Percentiles rank a stretch among this genome's conserved stretches.
Conservation (phyloP, 108 stramenopile species). For the Poteriospumella lacustris region DNA sequence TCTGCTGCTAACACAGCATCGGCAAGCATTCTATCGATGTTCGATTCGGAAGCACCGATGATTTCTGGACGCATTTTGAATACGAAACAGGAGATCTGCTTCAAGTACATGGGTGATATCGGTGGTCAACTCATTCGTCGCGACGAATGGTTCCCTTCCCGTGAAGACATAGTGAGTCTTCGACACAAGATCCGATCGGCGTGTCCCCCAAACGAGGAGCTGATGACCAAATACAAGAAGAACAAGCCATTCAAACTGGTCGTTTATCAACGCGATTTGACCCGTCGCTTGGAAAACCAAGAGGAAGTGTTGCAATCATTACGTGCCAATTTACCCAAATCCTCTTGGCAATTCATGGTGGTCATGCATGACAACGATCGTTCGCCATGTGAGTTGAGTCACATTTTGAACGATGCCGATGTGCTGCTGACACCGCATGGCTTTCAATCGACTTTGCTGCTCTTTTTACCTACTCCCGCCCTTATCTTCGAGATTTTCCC, state of each 20-base stretch:
- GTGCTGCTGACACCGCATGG: conserved; percentile 29
- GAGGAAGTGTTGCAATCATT: background rate
- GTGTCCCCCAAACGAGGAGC: background rate
- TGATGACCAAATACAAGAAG: background rate
- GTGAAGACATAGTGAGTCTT: background rate
- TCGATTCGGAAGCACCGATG: too few relatives aligned
- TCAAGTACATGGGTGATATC: background rate
- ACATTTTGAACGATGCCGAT: background rate
- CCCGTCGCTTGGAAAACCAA: background rate
- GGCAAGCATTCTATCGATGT: too few relatives aligned
- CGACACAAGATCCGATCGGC: background rate
- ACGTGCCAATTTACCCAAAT: background rate
- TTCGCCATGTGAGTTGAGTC: conserved; percentile 9
- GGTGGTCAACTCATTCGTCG: background rate
- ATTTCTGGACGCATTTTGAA: background rate
- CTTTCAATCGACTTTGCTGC: conserved; percentile 7
- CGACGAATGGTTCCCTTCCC: background rate
- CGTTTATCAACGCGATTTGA: conserved; percentile 10
- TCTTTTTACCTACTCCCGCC: background rate
- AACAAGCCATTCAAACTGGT: conserved; percentile 3
- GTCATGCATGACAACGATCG: conserved; percentile 12
- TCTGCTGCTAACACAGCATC: too few relatives aligned
- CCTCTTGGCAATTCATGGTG: background rate
- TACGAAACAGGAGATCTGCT: background rate
- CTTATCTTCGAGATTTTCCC: conserved; percentile 1